Conservation (phyloP, 768 basidiomycete species). For the Naganishia friedmannii region DNA sequence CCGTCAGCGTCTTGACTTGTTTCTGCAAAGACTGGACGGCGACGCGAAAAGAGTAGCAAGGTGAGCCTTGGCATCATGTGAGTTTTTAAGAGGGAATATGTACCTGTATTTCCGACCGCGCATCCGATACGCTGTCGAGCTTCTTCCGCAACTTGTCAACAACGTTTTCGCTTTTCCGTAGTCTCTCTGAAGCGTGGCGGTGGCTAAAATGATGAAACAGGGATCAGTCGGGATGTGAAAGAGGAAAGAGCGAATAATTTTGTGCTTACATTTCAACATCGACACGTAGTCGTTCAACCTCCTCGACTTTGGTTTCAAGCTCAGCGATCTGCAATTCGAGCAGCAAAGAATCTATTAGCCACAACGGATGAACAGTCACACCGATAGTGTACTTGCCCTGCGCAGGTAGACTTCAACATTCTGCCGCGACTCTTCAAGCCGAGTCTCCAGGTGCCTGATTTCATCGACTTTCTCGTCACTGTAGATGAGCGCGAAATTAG, state of each 20-base stretch:
- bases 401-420: slow-evolving; percentile 57
- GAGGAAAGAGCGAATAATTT: neutral
- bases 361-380: too few relatives aligned
- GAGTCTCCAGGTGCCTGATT: slow-evolving; percentile 73
- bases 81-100: neutral
- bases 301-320: slow-evolving; percentile 70
- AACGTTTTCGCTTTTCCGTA: slow-evolving; percentile 92
- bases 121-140: slow-evolving; percentile 85
- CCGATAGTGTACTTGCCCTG: slow-evolving; percentile 55
- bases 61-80: neutral
- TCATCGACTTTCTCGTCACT: slow-evolving; percentile 80
- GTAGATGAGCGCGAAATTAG: slow-evolving; percentile 59
- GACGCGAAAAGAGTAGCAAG: neutral
- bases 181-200: slow-evolving; percentile 80
- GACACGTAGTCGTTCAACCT: slow-evolving; percentile 78
- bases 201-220: neutral
- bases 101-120: slow-evolving; percentile 40
- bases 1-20: slow-evolving; percentile 86
- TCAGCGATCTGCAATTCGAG: slow-evolving; percentile 62
- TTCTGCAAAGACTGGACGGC: slow-evolving; percentile 66
- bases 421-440: slow-evolving; percentile 68
- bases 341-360: neutral
- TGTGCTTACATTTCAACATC: slow-evolving; percentile 81
- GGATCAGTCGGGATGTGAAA: neutral
- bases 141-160: slow-evolving; percentile 99